Percentiles rank a stretch among this genome's conserved stretches.
phyloP scores from a whole-genome alignment of 129 eudicot species.

The Calendula officinalis region DNA sequence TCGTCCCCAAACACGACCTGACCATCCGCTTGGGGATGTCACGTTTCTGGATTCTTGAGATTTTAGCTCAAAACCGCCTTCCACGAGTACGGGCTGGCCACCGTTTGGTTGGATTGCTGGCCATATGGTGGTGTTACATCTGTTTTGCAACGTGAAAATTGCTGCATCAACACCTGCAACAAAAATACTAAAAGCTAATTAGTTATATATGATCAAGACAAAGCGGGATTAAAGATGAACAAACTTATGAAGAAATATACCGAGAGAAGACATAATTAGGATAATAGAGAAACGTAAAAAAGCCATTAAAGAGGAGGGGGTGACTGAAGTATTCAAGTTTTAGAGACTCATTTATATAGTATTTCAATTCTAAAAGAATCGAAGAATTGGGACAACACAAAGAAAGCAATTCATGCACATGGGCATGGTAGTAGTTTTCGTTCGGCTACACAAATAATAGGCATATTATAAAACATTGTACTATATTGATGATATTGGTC shows the following conservation, averaged over 20 bases:
- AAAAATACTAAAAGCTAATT: neutral
- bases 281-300: constrained; percentile 9
- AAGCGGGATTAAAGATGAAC: neutral
- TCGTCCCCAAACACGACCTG: constrained; percentile 66
- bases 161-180: constrained; percentile 10
- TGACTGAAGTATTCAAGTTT: constrained; percentile 1
- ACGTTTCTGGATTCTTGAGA: constrained; percentile 11
- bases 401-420: constrained; percentile 4
- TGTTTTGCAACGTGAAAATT: constrained; percentile 49
- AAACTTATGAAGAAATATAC: constrained; percentile 1
- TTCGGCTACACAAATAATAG: neutral
- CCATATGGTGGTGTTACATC: constrained; percentile 49
- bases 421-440: constrained; percentile 1
- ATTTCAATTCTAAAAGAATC: neutral
- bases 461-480: neutral
- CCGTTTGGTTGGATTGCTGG: constrained; percentile 45
- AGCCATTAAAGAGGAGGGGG: constrained; percentile 12
- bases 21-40: constrained; percentile 50
- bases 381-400: constrained; percentile 15
- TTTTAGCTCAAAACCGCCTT: constrained; percentile 48
- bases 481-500: neutral
- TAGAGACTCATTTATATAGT: constrained; percentile 14
- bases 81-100: constrained; percentile 32
- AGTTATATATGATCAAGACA: neutral
- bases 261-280: constrained; percentile 25